Evolutionary conservation across 2,329 filamentous ascomycete genomes (phyloP).

Genomic region (Fusarium robinianum): DNA sequence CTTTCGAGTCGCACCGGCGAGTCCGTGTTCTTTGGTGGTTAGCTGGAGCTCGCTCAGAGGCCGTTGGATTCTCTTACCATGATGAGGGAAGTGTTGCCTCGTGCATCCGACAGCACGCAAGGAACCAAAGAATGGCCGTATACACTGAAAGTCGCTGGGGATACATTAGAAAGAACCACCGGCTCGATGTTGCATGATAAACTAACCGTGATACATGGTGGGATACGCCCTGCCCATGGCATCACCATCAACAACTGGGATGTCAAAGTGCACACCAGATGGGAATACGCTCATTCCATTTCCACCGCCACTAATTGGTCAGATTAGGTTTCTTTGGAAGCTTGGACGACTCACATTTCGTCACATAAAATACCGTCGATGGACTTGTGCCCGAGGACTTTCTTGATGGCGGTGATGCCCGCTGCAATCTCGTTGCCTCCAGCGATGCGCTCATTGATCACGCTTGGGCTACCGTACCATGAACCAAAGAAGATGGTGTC

Average conservation of each 20-base stretch:
- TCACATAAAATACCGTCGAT: conserved; percentile 44
- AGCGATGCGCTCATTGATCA: conserved; percentile 45
- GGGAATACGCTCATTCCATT: conserved; percentile 46
- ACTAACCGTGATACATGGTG: conserved; percentile 43
- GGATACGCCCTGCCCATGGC: conserved; percentile 47
- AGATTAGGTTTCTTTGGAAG: background rate
- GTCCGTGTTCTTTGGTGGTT: conserved; percentile 38
- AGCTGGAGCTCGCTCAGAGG: background rate
- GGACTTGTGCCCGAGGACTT: conserved; percentile 38
- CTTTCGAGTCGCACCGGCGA: conserved; percentile 43
- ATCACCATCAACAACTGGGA: conserved; percentile 45
- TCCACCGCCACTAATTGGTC: conserved; percentile 41
- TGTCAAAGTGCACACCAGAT: conserved; percentile 41
- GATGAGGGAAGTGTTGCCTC: conserved; percentile 43
- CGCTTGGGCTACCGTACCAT: conserved; percentile 51
- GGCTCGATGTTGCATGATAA: accelerated
- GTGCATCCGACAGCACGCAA: conserved; percentile 44
- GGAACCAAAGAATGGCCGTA: conserved; percentile 45
- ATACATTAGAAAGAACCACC: background rate
- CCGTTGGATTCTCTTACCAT: conserved; percentile 21
- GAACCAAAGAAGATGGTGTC: conserved; percentile 49
- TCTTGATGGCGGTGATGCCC: conserved; percentile 44
- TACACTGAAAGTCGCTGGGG: conserved; percentile 46
- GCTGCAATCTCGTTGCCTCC: conserved; percentile 44
- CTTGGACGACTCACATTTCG: conserved; percentile 42